Evolutionary conservation across 2,329 filamentous ascomycete genomes (phyloP).

Genomic region (Byssochlamys sp.): DNA sequence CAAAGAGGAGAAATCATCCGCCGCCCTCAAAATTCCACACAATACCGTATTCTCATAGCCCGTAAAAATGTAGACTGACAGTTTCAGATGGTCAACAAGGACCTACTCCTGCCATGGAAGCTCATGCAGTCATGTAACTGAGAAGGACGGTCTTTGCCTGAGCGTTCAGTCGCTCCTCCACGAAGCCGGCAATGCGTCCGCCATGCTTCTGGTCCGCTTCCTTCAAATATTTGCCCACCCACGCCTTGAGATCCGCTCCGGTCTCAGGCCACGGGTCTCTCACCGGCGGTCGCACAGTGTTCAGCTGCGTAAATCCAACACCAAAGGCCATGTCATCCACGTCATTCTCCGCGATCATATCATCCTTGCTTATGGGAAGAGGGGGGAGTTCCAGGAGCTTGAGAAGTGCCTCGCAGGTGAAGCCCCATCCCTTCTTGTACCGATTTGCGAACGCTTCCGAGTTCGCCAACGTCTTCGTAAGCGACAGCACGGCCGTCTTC

Average conservation of each 20-base stretch:
- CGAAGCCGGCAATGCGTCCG: constrained; percentile 62
- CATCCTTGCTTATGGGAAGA: constrained; percentile 59
- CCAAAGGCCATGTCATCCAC: constrained; percentile 93
- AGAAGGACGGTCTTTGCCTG: constrained; percentile 45
- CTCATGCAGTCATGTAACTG: constrained; percentile 35
- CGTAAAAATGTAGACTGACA: not conserved
- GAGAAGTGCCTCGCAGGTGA: constrained; percentile 80
- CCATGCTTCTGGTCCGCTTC: constrained; percentile 64
- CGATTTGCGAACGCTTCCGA: constrained; percentile 72
- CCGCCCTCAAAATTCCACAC: not conserved
- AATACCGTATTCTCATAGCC: not conserved
- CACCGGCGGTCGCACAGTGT: constrained; percentile 68
- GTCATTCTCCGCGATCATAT: constrained; percentile 74
- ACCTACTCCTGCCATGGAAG: not conserved
- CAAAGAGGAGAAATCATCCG: not conserved
- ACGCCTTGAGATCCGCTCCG: constrained; percentile 62
- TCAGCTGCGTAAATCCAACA: constrained; percentile 84
- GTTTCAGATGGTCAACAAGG: not conserved
- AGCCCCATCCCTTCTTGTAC: constrained; percentile 81
- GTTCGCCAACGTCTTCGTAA: constrained; percentile 84
- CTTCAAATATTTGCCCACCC: constrained; percentile 74
- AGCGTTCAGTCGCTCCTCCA: constrained; percentile 58
- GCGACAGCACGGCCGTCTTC: constrained; percentile 84
- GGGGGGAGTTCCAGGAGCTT: constrained; percentile 85
- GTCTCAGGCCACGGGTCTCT: constrained; percentile 81